These are phyloP conservation scores for Geum urbanum DNA, from an alignment of 306 rosid species.

Conservation along the genomic window DNA sequence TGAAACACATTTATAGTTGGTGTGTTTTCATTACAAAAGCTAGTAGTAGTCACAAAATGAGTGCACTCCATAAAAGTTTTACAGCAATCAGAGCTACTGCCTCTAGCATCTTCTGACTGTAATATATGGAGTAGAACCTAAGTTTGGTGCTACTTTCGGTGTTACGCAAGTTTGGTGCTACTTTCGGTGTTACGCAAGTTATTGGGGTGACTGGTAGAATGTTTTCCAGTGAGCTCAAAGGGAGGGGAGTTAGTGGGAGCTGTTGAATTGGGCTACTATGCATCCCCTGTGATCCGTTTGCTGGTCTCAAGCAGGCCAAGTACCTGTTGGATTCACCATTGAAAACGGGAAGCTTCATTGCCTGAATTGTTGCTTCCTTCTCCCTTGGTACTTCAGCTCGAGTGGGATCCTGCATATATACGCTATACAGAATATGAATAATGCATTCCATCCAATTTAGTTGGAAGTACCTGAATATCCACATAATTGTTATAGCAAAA, in stretches of 20 bases:
- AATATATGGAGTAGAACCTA: constrained; percentile 34
- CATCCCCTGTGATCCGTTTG: constrained; percentile 22
- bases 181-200: constrained; percentile 16
- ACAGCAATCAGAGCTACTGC: constrained; percentile 12
- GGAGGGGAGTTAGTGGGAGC: constrained; percentile 24
- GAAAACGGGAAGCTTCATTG: constrained; percentile 14
- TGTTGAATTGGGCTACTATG: constrained; percentile 23
- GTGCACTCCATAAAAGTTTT: constrained; percentile 13
- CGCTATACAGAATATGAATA: not conserved
- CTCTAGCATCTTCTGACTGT: constrained; percentile 27
- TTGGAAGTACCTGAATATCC: no score
- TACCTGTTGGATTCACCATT: not conserved
- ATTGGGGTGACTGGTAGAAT: constrained; percentile 28
- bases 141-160: constrained; percentile 33
- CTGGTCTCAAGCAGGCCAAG: constrained; percentile 21
- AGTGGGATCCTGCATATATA: constrained; percentile 17
- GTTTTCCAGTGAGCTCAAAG: constrained; percentile 35
- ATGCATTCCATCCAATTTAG: not conserved
- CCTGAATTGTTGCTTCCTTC: constrained; percentile 18
- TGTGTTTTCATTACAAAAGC: constrained; percentile 14
- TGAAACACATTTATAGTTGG: not conserved
- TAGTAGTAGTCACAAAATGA: not conserved
- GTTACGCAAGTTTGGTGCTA: constrained; percentile 29
- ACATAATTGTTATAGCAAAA: not conserved
- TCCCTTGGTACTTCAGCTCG: constrained; percentile 14